Evolutionary conservation across 2,329 filamentous ascomycete species (phyloP), one percentile per base, ranked within the genome.

Genomic region (Talaromyces atroroseus): DNA sequence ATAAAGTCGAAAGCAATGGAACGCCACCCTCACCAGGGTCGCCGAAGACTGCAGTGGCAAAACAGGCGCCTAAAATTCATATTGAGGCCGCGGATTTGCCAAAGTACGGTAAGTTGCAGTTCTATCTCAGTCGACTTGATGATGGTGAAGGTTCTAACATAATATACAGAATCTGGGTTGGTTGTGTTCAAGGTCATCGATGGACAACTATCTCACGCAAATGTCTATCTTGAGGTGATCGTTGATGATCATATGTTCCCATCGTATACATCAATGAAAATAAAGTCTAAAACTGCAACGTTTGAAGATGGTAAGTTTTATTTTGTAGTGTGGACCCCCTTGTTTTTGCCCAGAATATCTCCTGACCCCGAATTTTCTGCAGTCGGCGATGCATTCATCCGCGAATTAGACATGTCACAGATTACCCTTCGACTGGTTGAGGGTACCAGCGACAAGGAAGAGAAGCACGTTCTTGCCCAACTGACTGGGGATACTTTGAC

Each of bases 201-300:
- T 60, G 91, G 87, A 23, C 88, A 96, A 55, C 82, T 99, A 68
- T 82, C 89, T 0, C 84, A 88, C 61, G 83, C 79, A 52, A 83
- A 92, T 62, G 87, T 85, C 29, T 87, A 90, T 60, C 78, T 99
- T 21, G 91, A 99, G 71, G 83, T 99, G 7, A 78, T 92, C 61
- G 94, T 97, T 71, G 94, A 99, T 71, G 94, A 99, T 69, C 91
- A 94, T 82, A 83, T 90, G 32, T 97, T 94, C 76, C 88, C 94
- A 0, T 88, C 91, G 0, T 97, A 96, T 69, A 80, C 83, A 1
- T 95, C 91, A 11, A 85, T 88, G 1, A 90, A 85, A 61, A 87
- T 91, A 32, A 86, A 83, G 66, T 82, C 80, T 42, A 87, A 80
- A 64, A 76, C 80, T 11, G 82, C 86, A 67, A 88, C 83, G 52